Percentiles rank a stretch among this genome's conserved stretches.
Evolutionary conservation across 192 early-diverging fungal species (phyloP).

Genomic region (Linnemannia schmuckeri): DNA sequence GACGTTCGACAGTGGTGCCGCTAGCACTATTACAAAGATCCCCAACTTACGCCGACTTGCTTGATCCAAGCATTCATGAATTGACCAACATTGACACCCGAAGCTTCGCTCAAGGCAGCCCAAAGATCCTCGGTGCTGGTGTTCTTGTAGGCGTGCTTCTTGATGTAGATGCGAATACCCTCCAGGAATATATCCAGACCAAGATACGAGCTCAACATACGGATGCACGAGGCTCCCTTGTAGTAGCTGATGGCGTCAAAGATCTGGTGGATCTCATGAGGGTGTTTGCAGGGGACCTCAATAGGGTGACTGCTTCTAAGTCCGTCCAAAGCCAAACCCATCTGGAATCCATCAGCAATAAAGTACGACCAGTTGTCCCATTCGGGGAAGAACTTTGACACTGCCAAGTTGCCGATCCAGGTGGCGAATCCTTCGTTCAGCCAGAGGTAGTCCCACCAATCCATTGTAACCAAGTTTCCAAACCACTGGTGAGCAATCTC

Average conservation of each 20-base stretch:
- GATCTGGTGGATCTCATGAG: constrained; percentile 92
- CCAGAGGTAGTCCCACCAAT: constrained; percentile 97
- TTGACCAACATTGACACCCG: constrained; percentile 82
- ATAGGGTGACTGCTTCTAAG: constrained; percentile 93
- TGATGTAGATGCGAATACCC: constrained; percentile 82
- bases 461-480: constrained; percentile 96
- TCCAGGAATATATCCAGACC: constrained; percentile 78
- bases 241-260: constrained; percentile 94
- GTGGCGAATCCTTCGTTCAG: constrained; percentile 99
- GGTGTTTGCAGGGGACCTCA: constrained; percentile 86
- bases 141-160: constrained; percentile 87
- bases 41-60: constrained; percentile 74
- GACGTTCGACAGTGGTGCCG: too few relatives aligned
- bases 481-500: constrained; percentile 92
- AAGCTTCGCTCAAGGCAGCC: constrained; percentile 81
- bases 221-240: constrained; percentile 95
- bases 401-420: constrained; percentile 92
- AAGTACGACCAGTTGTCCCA: constrained; percentile 96
- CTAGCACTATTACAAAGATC: constrained; percentile 4
- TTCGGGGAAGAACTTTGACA: constrained; percentile 92
- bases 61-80: constrained; percentile 94
- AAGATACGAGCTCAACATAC: constrained; percentile 88
- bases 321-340: constrained; percentile 84
- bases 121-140: constrained; percentile 92
- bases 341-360: constrained; percentile 80